A percentile compares a stretch with the other conserved stretches of the same genome.
These are phyloP conservation scores for Cerioporus squamosus DNA, from an alignment of 1,284 basidiomycete genomes.

Conservation along the genomic window DNA sequence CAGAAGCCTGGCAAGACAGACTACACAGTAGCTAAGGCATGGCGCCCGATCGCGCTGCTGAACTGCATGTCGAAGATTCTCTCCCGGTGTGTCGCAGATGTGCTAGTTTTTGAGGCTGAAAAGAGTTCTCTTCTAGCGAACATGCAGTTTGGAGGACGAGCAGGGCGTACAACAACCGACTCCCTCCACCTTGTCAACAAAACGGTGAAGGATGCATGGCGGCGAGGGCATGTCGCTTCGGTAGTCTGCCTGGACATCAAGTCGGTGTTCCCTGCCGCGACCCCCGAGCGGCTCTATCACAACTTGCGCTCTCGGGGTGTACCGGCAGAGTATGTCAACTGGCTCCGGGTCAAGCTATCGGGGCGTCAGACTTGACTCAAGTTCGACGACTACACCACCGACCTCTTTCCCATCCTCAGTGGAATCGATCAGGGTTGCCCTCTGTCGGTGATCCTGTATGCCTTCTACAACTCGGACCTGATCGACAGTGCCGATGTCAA, in stretches of 20 bases:
- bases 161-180: conserved; percentile 42
- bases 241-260: conserved; percentile 44
- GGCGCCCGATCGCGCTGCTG: conserved; percentile 45
- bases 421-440: conserved; percentile 41
- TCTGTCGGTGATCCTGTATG: conserved; percentile 35
- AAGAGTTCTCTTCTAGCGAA: conserved; percentile 27
- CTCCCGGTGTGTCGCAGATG: conserved; percentile 30
- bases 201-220: conserved; percentile 40
- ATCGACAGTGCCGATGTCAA: conserved; percentile 18
- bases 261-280: conserved; percentile 42
- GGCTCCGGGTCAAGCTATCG: conserved; percentile 27
- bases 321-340: conserved; percentile 29
- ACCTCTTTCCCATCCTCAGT: conserved; percentile 27
- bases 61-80: conserved; percentile 41
- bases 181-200: conserved; percentile 38
- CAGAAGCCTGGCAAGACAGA: conserved; percentile 42
- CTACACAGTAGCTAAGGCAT: conserved; percentile 41
- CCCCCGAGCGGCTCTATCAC: conserved; percentile 34
- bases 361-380: conserved; percentile 28
- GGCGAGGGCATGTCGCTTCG: conserved; percentile 32
- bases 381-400: conserved; percentile 37
- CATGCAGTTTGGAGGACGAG: conserved; percentile 40
- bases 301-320: conserved; percentile 36
- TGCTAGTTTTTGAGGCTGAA: conserved; percentile 28
- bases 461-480: conserved; percentile 40